phyloP scores from a whole-genome alignment of 345 rosid genomes.

The Sonneratia caseolaris region DNA sequence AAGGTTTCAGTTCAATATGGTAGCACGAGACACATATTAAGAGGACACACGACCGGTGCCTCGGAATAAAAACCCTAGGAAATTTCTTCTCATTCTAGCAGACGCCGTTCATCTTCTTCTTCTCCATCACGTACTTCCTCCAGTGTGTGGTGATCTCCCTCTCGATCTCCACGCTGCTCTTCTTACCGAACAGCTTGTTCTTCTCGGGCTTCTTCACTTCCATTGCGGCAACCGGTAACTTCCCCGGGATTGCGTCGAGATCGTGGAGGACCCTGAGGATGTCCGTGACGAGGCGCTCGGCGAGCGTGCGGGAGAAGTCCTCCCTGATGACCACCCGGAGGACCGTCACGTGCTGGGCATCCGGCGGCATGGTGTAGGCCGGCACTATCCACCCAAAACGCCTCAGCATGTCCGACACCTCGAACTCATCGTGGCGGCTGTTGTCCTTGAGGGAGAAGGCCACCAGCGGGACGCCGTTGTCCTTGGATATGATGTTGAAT shows the following conservation, averaged over 20 bases:
- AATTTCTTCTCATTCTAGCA: conserved; percentile 15
- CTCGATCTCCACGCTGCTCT: conserved; percentile 21
- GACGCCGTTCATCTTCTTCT: conserved; percentile 34
- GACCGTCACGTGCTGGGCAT: conserved; percentile 50
- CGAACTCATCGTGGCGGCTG: conserved; percentile 51
- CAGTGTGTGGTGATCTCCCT: conserved; percentile 30
- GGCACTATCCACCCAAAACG: conserved; percentile 56
- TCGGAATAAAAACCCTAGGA: background rate
- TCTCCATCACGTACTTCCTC: conserved; percentile 35
- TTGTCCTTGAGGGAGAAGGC: conserved; percentile 71
- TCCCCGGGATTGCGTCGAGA: conserved; percentile 34
- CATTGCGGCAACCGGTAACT: background rate
- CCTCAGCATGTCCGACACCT: conserved; percentile 36
- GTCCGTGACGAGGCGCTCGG: conserved; percentile 44
- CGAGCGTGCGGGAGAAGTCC: conserved; percentile 47
- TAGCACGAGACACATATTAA: background rate
- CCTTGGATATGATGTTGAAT: conserved; percentile 62
- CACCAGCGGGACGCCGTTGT: conserved; percentile 65
- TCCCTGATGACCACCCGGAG: conserved; percentile 46
- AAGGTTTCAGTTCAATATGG: background rate
- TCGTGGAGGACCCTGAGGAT: conserved; percentile 35
- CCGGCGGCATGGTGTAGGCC: conserved; percentile 48
- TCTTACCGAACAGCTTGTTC: conserved; percentile 9
- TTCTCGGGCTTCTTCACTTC: conserved; percentile 3
- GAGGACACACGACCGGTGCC: background rate